Base-by-base conservation (phyloP, 2,329 filamentous ascomycete species). In the Talaromyces islandicus region DNA sequence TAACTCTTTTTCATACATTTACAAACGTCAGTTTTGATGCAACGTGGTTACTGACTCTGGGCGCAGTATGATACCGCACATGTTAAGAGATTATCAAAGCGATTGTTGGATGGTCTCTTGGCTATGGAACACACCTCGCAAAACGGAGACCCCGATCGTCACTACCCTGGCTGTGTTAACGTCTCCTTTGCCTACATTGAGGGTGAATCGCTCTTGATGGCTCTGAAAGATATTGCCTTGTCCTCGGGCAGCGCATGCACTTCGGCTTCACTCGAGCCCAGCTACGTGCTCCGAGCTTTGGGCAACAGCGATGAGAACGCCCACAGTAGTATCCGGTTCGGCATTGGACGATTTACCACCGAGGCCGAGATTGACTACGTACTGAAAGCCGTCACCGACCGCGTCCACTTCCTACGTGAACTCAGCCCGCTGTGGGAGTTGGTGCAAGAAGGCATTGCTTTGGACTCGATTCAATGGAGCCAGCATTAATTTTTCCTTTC, bases 101-200 rank as follows among this genome's bases (percentile, higher is more conserved):
- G 90, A 57, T 83, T 99, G 27, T 82, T 91, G 46, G 86, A 89
- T 19, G 92, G 92, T 2, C 87, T 99, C 3, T 81, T 99, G 21
- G 77, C 90, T 6, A 85, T 99, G 80, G 94, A 97, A 74, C 94
- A 99, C 77, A 96, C 94, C 2, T 85, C 83, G 9, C 87, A 96
- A 68, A 99, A 99, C 70, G 94, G 94, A 56, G 91, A 94, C 67
- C 83, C 87, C 1, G 77, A 88, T 4, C 83, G 85, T 57, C 95
- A 95, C 75, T 99, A 99, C 73, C 92, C 94, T 1, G 94, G 94
- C 64, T 99, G 94, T 69, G 93, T 99, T 63, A 99, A 99, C 75
- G 90, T 99, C 11, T 99, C 94, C 0, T 99, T 99, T 71, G 93
- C 94, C 35, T 99, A 99, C 70, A 92, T 99, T 4, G 94, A 99